Evolutionary conservation across 78 protist genomes (phyloP).

Genomic region (Dictyostelium purpureum): DNA sequence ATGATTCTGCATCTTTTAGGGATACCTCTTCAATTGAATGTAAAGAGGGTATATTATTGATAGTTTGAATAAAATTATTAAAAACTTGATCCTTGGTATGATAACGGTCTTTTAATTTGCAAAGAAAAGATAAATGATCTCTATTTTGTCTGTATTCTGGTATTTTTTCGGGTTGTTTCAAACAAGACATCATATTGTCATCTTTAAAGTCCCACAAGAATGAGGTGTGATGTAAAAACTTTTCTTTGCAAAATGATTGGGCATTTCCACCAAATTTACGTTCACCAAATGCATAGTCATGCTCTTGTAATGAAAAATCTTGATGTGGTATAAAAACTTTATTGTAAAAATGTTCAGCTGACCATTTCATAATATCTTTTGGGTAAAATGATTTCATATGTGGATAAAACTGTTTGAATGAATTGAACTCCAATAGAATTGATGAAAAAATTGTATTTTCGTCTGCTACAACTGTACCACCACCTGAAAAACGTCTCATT

Average conservation of each 20-base stretch:
- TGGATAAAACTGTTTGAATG: not conserved
- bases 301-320: constrained; percentile 32
- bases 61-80: not conserved
- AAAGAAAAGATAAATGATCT: constrained; percentile 25
- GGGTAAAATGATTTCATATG: not conserved
- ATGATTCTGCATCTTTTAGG: not conserved
- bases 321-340: constrained; percentile 1
- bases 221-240: constrained; percentile 59
- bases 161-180: constrained; percentile 58
- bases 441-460: constrained; percentile 33
- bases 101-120: constrained; percentile 36
- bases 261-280: constrained; percentile 74
- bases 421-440: constrained; percentile 15
- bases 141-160: constrained; percentile 48
- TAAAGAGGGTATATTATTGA: not conserved
- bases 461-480: constrained; percentile 68
- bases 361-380: constrained; percentile 68
- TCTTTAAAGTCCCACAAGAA: constrained; percentile 36
- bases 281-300: constrained; percentile 56
- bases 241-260: constrained; percentile 22
- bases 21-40: not conserved
- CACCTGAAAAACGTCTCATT: constrained; percentile 54
- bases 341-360: constrained; percentile 3
- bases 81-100: not conserved
- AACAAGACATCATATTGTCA: not conserved